These are phyloP conservation scores for Garcileccinum viscosum DNA, from an alignment of 1,284 basidiomycete genomes.

Conservation along the genomic window DNA sequence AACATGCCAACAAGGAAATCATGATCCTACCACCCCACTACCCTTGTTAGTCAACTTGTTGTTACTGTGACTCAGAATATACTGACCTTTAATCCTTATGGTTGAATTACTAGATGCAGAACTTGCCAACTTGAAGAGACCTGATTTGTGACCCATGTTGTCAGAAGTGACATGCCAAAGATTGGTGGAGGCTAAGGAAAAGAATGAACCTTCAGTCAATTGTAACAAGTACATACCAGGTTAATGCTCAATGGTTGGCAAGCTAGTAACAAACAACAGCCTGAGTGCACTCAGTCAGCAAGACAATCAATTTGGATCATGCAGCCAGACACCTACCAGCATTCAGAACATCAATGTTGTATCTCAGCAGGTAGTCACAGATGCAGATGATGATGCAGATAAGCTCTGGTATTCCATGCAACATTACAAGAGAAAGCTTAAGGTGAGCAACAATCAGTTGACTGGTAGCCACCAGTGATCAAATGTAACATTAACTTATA, in stretches of 20 bases:
- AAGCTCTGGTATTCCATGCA: neutral
- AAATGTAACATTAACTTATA: neutral
- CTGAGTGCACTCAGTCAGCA: neutral
- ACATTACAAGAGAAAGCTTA: neutral
- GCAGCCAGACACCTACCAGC: neutral
- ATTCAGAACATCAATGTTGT: too few species aligned
- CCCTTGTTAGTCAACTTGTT: neutral
- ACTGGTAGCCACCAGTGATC: neutral
- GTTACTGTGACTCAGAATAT: neutral
- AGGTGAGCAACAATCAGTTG: neutral
- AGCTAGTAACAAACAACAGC: too few species aligned
- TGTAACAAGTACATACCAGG: too few species aligned
- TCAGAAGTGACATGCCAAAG: neutral
- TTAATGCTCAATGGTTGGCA: too few species aligned
- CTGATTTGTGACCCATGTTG: neutral
- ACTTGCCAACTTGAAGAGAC: neutral
- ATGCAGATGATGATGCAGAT: neutral
- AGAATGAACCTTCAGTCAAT: neutral
- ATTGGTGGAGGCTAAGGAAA: neutral
- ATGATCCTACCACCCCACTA: neutral
- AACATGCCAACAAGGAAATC: neutral
- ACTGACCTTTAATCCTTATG: neutral
- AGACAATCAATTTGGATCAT: neutral
- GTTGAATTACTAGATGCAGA: too few species aligned
- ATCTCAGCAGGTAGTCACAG: too few species aligned